Evolutionary conservation across 75 land plant species (phyloP).

Genomic region (Isoetes taiwanensis): DNA sequence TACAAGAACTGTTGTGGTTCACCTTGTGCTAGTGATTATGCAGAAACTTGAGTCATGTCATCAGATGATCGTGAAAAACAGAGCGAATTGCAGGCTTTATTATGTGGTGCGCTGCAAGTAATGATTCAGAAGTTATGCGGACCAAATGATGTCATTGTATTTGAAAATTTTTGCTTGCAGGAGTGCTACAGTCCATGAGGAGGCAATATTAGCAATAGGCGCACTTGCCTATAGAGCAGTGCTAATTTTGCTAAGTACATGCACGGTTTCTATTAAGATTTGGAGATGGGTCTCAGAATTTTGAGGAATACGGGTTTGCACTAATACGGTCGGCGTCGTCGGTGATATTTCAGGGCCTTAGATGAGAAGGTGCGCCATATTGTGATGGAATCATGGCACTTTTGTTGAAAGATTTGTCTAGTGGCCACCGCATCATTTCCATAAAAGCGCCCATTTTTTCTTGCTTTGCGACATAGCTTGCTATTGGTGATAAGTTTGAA

Average conservation of each 20-base stretch:
- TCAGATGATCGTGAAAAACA: conserved; percentile 81
- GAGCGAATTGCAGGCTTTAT: conserved; percentile 67
- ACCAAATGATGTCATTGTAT: conserved; percentile 68
- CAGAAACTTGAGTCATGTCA: conserved; percentile 58
- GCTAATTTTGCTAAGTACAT: conserved; percentile 77
- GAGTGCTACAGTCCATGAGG: conserved; percentile 89
- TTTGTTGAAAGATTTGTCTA: conserved; percentile 79
- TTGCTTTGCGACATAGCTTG: conserved; percentile 91
- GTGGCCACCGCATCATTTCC: conserved; percentile 74
- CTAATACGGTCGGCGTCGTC: conserved; percentile 88
- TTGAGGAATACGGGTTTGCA: conserved; percentile 85
- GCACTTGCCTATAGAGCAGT: conserved; percentile 83
- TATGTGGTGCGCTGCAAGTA: conserved; percentile 77
- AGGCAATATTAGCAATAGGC: conserved; percentile 93
- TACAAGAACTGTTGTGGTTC: conserved; percentile 59
- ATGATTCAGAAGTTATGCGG: conserved; percentile 61
- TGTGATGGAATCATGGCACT: conserved; percentile 97
- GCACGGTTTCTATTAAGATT: conserved; percentile 67
- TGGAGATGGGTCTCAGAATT: conserved; percentile 97
- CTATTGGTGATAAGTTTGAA: conserved; percentile 87
- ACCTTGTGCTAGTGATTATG: conserved; percentile 73
- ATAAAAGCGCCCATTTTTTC: conserved; percentile 91
- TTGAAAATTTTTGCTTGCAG: conserved; percentile 71
- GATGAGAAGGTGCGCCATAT: conserved; percentile 67
- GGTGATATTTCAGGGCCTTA: conserved; percentile 82